A percentile compares a stretch with the other conserved stretches of the same genome.
Evolutionary conservation across 331 rosid genomes (phyloP).

Genomic region (Quercus phellos): DNA sequence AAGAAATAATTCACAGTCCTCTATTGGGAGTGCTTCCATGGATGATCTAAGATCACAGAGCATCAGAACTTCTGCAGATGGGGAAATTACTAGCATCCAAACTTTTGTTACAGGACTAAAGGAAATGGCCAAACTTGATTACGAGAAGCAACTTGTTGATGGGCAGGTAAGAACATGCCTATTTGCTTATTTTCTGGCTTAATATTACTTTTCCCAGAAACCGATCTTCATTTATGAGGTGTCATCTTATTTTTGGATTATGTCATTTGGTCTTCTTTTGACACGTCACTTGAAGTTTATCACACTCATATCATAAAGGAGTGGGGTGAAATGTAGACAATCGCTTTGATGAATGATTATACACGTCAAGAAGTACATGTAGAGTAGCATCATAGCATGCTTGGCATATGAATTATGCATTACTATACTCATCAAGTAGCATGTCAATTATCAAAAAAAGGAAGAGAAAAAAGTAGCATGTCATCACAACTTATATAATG

Average conservation of each 20-base stretch:
- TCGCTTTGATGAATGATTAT: neutral
- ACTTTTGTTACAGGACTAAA: conserved; percentile 86
- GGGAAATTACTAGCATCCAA: conserved; percentile 74
- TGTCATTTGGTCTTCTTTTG: neutral
- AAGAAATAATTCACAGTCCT: conserved; percentile 76
- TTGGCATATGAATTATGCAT: conserved; percentile 8
- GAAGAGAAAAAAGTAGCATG: neutral
- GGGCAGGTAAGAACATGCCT: conserved; percentile 57
- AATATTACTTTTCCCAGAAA: neutral
- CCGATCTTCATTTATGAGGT: neutral
- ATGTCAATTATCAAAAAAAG: no score
- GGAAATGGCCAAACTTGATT: conserved; percentile 84
- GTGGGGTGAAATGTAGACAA: neutral
- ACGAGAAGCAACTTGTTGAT: conserved; percentile 61
- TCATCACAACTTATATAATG: neutral
- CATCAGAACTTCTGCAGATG: conserved; percentile 52
- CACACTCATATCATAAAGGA: neutral
- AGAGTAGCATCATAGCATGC: neutral
- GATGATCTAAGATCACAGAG: conserved; percentile 47
- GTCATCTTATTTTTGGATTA: neutral
- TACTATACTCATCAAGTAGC: neutral
- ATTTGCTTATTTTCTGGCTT: neutral
- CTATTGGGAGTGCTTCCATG: conserved; percentile 61
- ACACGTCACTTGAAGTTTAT: neutral
- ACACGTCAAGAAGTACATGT: neutral